phyloP scores from a whole-genome alignment of 208 protist species.

The Kentomonas sorsogonicus region DNA sequence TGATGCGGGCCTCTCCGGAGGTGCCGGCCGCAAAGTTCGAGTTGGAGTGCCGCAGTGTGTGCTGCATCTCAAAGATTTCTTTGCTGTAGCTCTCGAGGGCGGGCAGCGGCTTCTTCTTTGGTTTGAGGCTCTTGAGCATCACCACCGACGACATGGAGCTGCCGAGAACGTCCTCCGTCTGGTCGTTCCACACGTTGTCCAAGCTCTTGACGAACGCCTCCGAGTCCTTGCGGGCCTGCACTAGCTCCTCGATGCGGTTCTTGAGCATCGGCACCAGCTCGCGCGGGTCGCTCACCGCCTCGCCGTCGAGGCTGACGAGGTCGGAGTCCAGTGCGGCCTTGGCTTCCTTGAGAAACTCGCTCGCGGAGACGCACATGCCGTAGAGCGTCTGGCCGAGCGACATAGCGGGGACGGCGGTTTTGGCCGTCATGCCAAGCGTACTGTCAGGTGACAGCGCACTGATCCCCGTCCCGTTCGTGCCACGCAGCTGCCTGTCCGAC shows the following conservation, averaged over 20 bases:
- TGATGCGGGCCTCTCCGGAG: not conserved
- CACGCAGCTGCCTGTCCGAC: too few relatives aligned
- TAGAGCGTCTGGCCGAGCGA: conserved; percentile 12
- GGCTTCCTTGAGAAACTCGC: conserved; percentile 39
- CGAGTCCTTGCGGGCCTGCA: conserved; percentile 33
- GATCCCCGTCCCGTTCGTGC: too few relatives aligned
- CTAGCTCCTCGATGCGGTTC: conserved; percentile 33
- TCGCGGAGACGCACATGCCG: conserved; percentile 26
- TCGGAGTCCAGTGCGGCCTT: too few relatives aligned
- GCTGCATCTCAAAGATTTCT: conserved; percentile 12
- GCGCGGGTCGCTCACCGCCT: conserved; percentile 15
- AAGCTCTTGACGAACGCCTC: conserved; percentile 31
- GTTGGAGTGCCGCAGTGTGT: conserved; percentile 22
- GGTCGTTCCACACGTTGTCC: conserved; percentile 30
- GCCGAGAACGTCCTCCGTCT: conserved; percentile 12
- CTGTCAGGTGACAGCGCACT: too few relatives aligned
- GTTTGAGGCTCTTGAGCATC: conserved; percentile 23
- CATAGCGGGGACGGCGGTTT: conserved; percentile 4
- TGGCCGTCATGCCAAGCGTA: too few relatives aligned
- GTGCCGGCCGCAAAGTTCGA: conserved; percentile 1
- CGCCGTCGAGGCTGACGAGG: conserved; percentile 18
- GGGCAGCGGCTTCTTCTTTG: conserved; percentile 52
- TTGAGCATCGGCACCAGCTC: conserved; percentile 28
- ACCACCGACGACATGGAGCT: conserved; percentile 16
- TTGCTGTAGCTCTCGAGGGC: conserved; percentile 16